Evolutionary conservation across 345 rosid genomes (phyloP), one percentile per base, ranked within the genome.

Genomic region (Eutrema japonicum): DNA sequence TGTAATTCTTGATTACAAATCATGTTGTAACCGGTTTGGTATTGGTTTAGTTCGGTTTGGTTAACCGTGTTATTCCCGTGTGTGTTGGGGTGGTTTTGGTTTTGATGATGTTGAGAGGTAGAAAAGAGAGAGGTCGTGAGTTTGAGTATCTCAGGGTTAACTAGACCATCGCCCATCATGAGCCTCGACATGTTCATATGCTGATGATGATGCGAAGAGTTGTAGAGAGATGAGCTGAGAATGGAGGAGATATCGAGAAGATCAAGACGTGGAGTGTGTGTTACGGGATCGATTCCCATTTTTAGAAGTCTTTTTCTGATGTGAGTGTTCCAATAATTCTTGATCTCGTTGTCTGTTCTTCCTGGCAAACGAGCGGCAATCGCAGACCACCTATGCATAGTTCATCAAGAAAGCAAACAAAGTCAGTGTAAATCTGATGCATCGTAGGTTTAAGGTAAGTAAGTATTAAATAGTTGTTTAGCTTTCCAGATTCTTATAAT

Each of bases 271-370:
- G 96, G 96, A 42, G 62, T 72, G 45, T 93, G 98, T 38, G 98
- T 93, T 0, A 84, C 83, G 6, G 98, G 98, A 60, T 93, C 98
- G 11, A 93, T 90, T 42, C 98, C 96, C 95, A 88, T 86, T 65
- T 85, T 81, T 2, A 88, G 22, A 2, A 93, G 86, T 47, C 74
- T 86, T 70, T 88, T 92, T 80, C 79, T 90, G 74, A 92, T 86
- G 82, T 80, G 93, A 42, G 98, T 92, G 81, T 92, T 92, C 98
- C 98, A 92, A 43, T 82, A 88, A 59, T 92, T 92, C 69, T 92
- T 92, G 27, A 92, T 90, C 75, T 90, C 98, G 40, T 92, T 92
- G 54, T 92, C 98, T 1, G 98, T 92, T 78, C 98, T 77, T 77
- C 96, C 96, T 0, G 95, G 96, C 57, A 93, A 78, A 3, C 84